These are phyloP conservation scores for Sphagnum tenellum DNA, from an alignment of 225 moss, liverwort and hornwort genomes.

Conservation along the genomic window DNA sequence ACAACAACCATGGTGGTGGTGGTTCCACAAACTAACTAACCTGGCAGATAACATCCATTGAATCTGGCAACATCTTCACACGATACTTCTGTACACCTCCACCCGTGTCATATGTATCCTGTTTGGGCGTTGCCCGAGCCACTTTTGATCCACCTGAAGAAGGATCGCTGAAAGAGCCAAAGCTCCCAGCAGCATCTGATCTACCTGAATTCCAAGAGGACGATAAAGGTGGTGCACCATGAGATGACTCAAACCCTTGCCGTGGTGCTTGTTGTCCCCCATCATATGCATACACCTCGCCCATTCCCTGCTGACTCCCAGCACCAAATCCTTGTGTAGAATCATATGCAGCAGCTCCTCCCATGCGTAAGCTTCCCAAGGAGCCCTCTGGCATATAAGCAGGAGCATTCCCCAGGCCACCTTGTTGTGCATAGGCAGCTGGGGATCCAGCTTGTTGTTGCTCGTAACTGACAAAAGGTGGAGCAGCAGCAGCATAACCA, in stretches of 20 bases:
- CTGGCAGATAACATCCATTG: constrained; percentile 94
- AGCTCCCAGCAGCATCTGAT: constrained; percentile 17
- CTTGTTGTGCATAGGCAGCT: no score
- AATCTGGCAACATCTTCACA: constrained; percentile 89
- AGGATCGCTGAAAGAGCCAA: constrained; percentile 14
- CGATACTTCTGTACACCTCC: constrained; percentile 86
- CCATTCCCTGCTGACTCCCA: constrained; percentile 22
- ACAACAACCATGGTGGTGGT: no score
- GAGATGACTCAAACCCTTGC: constrained; percentile 61
- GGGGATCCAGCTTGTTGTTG: constrained; percentile 8
- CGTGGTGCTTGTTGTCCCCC: constrained; percentile 65
- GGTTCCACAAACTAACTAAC: constrained; percentile 9
- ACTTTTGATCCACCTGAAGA: constrained; percentile 34
- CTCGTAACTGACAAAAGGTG: constrained; percentile 10
- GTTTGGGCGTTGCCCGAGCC: constrained; percentile 60
- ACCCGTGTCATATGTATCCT: constrained; percentile 38
- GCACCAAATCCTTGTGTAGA: constrained; percentile 11
- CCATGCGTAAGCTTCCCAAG: constrained; percentile 13
- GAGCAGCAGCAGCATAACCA: constrained; percentile 2
- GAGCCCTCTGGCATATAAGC: background rate
- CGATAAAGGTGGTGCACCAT: constrained; percentile 4
- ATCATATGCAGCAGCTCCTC: constrained; percentile 2
- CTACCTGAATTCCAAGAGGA: constrained; percentile 33
- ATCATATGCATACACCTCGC: constrained; percentile 83
- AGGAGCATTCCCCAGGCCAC: no score